These are phyloP conservation scores for Candida glaebosa DNA, from an alignment of 805 yeast species.

Conservation along the genomic window DNA sequence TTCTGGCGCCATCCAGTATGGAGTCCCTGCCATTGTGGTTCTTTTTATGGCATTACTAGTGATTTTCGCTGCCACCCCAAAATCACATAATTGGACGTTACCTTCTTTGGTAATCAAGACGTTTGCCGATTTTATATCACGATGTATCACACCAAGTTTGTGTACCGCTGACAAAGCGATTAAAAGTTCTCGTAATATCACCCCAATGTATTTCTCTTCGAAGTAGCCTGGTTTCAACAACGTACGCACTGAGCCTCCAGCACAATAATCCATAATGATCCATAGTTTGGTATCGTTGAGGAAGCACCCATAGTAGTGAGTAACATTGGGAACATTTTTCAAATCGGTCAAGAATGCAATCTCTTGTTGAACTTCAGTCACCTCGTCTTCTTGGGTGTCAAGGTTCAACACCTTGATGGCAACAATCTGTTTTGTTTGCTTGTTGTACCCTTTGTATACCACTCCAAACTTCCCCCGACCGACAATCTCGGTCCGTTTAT, in stretches of 20 bases:
- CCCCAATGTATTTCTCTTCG: slow-evolving; percentile 79
- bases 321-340: slow-evolving; percentile 84
- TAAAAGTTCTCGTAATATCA: slow-evolving; percentile 80
- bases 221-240: slow-evolving; percentile 80
- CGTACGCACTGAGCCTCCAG: slow-evolving; percentile 92
- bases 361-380: slow-evolving; percentile 90
- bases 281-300: slow-evolving; percentile 87
- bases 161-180: slow-evolving; percentile 80
- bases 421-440: slow-evolving; percentile 69
- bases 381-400: slow-evolving; percentile 93
- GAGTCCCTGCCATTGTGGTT: slow-evolving; percentile 93
- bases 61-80: slow-evolving; percentile 96
- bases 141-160: slow-evolving; percentile 84
- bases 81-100: slow-evolving; percentile 87
- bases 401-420: slow-evolving; percentile 92
- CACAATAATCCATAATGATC: slow-evolving; percentile 97
- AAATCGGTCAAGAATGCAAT: slow-evolving; percentile 80
- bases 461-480: slow-evolving; percentile 98
- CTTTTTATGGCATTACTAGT: slow-evolving; percentile 73
- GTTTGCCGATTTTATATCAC: slow-evolving; percentile 97
- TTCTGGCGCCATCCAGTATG: slow-evolving; percentile 99
- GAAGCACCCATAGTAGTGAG: slow-evolving; percentile 87
- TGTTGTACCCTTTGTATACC: slow-evolving; percentile 81
- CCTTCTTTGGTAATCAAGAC: slow-evolving; percentile 88
- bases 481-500: slow-evolving; percentile 81